Evolutionary conservation across 176 grass and related monocot species (phyloP).

Genomic region (Rhynchospora pubera): DNA sequence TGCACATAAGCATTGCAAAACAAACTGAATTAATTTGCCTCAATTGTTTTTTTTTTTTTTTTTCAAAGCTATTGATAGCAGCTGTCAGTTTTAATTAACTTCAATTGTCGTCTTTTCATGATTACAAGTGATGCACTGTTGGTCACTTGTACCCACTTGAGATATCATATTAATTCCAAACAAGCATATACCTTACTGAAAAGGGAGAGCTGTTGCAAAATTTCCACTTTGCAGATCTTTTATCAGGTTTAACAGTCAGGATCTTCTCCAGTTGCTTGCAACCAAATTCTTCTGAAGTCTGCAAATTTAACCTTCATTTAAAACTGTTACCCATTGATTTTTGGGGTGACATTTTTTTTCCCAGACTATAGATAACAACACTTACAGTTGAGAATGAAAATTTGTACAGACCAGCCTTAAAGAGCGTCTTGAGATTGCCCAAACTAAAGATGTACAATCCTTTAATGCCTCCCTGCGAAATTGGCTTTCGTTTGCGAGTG

Average conservation of each 20-base stretch:
- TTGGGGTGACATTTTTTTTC: no score
- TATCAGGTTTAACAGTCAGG: constrained; percentile 26
- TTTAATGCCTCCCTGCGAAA: constrained; percentile 16
- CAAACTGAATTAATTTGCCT: background rate
- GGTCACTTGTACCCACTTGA: background rate
- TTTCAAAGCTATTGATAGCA: no score
- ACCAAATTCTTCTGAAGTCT: constrained; percentile 23
- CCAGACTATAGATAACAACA: background rate
- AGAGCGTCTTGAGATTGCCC: constrained; percentile 9
- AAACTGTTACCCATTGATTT: no score
- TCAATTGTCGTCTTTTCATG: background rate
- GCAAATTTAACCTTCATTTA: background rate
- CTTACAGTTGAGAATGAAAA: constrained; percentile 43
- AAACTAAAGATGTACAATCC: constrained; percentile 32
- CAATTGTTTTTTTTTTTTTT: background rate
- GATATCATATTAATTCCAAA: constrained; percentile 15
- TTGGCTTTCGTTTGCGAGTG: constrained; percentile 5
- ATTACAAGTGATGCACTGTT: background rate
- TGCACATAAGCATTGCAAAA: background rate
- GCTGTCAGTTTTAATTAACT: background rate
- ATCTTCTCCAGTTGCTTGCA: constrained; percentile 6
- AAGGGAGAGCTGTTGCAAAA: background rate
- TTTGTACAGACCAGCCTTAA: constrained; percentile 26
- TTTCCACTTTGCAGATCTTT: constrained; percentile 18
- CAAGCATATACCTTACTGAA: background rate